Evolutionary conservation across 2,329 filamentous ascomycete species (phyloP), one percentile per base, ranked within the genome.

Genomic region (Sporothrix inflata): DNA sequence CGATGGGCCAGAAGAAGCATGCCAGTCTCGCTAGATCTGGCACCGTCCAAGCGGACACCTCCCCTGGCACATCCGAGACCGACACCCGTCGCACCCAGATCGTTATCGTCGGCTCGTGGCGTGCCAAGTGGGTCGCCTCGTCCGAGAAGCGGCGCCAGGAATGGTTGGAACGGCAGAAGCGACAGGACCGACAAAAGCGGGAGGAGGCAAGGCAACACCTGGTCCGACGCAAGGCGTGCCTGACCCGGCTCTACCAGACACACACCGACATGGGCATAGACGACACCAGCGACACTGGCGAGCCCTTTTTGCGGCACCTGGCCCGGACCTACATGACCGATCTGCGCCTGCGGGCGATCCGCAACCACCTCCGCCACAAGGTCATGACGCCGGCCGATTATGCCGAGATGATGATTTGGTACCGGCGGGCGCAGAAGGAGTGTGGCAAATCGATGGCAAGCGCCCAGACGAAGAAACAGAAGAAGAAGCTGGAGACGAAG

Each of bases 301-400:
- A 47, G 34, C 53, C 53, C 16, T 70, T 70, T 24, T 27, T 70
- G 53, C 53, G 68, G 16, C 16, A 61, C 40, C 42, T 70, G 40
- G 68, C 68, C 21, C 68, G 68, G 1, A 45, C 42, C 16, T 61
- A 70, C 40, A 70, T 60, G 24, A 24, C 42, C 19, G 53, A 70
- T n/a, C 53, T 70, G 53, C 40, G 40, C 7, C 12, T 55, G 11
- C 21, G 24, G 14, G 51, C 51, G 4, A n/a, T 70, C 57, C 57
- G 19, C 60, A 30, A 16, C 21, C 47, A 66, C 47, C 34, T 55
- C 16, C 45, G 47, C 9, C 45, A 57, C 4, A 21, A 42, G 7
- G 60, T 53, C 60, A 66, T 66, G 47, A 66, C 47, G 21, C n/a
- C 34, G 1, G 60, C 34, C 9, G 47, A 66, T 9, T 57, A 55